Percentiles rank a stretch among this genome's conserved stretches.
Evolutionary conservation across 176 grass and related monocot species (phyloP).

Genomic region (Oryza rufipogon): DNA sequence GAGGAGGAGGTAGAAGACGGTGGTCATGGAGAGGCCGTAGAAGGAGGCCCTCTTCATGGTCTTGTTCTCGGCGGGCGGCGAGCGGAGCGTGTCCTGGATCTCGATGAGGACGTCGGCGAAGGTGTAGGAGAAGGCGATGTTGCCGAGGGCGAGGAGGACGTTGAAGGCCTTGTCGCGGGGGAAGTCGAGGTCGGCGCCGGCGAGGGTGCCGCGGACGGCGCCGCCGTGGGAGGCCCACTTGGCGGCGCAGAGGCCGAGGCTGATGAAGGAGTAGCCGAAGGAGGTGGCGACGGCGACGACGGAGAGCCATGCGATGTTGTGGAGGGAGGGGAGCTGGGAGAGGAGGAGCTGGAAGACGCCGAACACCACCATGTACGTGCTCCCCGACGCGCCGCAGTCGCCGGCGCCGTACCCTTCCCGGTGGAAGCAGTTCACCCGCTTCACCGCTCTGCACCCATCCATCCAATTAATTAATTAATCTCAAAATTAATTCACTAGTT

Average conservation of each 20-base stretch:
- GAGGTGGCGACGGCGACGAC: constrained; percentile 87
- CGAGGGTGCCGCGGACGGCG: constrained; percentile 64
- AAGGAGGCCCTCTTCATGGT: constrained; percentile 79
- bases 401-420: constrained; percentile 38
- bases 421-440: constrained; percentile 91
- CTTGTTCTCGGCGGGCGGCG: constrained; percentile 81
- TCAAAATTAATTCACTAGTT: too few relatives aligned
- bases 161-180: constrained; percentile 71
- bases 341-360: constrained; percentile 79
- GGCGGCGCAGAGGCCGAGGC: constrained; percentile 83
- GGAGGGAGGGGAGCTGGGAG: constrained; percentile 81
- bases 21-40: constrained; percentile 68
- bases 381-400: constrained; percentile 62
- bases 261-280: constrained; percentile 96
- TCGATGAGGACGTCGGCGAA: constrained; percentile 96
- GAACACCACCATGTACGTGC: constrained; percentile 89
- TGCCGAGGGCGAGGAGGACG: constrained; percentile 84
- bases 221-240: constrained; percentile 81
- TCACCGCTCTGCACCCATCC: constrained; percentile 60
- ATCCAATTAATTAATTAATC: too few relatives aligned
- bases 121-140: constrained; percentile 95
- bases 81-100: constrained; percentile 86
- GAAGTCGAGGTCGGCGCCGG: constrained; percentile 42
- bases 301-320: constrained; percentile 98
- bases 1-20: constrained; percentile 87